phyloP scores from a whole-genome alignment of 495 filamentous ascomycete species.

The Penicillium cinerascens region DNA sequence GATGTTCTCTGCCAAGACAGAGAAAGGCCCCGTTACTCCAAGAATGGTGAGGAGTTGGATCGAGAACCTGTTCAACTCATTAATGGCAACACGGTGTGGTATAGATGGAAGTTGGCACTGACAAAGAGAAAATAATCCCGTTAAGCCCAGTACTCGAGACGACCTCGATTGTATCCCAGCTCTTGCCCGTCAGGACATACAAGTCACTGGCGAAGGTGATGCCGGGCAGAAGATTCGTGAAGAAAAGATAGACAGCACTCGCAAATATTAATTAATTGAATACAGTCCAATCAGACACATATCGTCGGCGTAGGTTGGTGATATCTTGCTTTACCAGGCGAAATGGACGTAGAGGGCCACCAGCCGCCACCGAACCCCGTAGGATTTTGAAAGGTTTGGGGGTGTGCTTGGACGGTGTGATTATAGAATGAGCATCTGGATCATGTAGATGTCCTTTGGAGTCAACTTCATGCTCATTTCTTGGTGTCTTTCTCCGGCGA shows the following conservation, averaged over 20 bases:
- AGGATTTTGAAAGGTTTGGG: slow-evolving; percentile 31
- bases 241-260: slow-evolving; percentile 71
- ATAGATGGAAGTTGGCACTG: slow-evolving; percentile 16
- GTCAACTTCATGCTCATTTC: slow-evolving; percentile 4
- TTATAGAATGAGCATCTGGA: slow-evolving; percentile 38
- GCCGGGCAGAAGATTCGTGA: slow-evolving; percentile 69
- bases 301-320: slow-evolving; percentile 50
- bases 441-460: slow-evolving; percentile 17
- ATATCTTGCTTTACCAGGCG: slow-evolving; percentile 61
- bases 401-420: slow-evolving; percentile 43
- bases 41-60: slow-evolving; percentile 69
- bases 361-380: slow-evolving; percentile 35
- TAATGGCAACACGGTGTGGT: background rate
- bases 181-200: slow-evolving; percentile 62
- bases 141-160: slow-evolving; percentile 69
- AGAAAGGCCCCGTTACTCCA: slow-evolving; percentile 71
- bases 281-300: slow-evolving; percentile 61
- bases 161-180: slow-evolving; percentile 69
- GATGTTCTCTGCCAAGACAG: slow-evolving; percentile 67
- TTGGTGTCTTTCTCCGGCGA: slow-evolving; percentile 17
- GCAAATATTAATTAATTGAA: slow-evolving; percentile 72
- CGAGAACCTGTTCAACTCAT: slow-evolving; percentile 46
- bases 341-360: slow-evolving; percentile 52
- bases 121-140: slow-evolving; percentile 64
- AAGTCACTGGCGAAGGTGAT: slow-evolving; percentile 72